Conservation (phyloP, 176 grass and related monocot species). For the Phragmites australis region DNA sequence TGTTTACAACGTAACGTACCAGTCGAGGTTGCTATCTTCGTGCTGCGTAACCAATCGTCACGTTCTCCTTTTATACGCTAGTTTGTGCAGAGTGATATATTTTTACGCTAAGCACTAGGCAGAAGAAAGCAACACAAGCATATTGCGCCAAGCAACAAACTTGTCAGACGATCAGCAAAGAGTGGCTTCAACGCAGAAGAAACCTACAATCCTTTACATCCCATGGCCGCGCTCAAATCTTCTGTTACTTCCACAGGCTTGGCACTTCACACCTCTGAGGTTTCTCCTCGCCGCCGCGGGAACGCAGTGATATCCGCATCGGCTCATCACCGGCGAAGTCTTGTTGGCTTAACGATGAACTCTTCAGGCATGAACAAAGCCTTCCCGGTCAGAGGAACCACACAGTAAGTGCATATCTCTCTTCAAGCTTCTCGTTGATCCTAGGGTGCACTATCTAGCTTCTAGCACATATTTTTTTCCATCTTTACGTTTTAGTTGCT, state of each 20-base stretch:
- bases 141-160: constrained; percentile 34
- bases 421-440: background rate
- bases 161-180: background rate
- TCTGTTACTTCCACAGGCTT: constrained; percentile 1
- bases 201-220: constrained; percentile 9
- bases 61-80: background rate
- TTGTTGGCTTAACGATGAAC: constrained; percentile 22
- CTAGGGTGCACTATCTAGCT: background rate
- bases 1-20: constrained; percentile 4
- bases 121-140: constrained; percentile 7
- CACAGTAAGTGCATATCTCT: constrained; percentile 22
- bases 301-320: background rate
- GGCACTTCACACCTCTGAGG: background rate
- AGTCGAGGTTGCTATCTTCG: background rate
- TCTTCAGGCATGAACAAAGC: constrained; percentile 26
- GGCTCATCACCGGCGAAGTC: background rate
- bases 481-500: background rate
- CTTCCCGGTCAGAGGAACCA: constrained; percentile 10
- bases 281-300: background rate
- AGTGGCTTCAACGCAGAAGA: constrained; percentile 40
- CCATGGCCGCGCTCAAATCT: constrained; percentile 23
- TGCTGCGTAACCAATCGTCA: background rate
- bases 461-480: background rate
- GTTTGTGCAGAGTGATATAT: background rate
- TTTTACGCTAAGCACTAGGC: background rate